These are phyloP conservation scores for Hypoxylon fuscum DNA, from an alignment of 495 filamentous ascomycete genomes.

Conservation along the genomic window DNA sequence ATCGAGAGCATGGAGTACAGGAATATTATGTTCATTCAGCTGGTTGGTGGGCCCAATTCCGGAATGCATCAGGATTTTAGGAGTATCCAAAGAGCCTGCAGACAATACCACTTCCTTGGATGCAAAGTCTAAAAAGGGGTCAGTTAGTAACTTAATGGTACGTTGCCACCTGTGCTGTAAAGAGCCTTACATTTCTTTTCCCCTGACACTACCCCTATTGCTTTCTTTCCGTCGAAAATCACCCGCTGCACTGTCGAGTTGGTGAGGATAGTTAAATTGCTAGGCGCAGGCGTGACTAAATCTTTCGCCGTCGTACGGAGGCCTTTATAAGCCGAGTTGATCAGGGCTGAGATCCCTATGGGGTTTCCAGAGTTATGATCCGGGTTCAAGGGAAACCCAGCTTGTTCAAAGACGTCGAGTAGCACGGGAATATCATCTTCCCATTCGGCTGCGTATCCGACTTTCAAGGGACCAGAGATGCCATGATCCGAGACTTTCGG, in stretches of 20 bases:
- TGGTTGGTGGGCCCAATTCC: conserved; percentile 66
- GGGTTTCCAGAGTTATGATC: conserved; percentile 70
- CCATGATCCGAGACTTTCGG: conserved; percentile 56
- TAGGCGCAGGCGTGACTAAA: conserved; percentile 51
- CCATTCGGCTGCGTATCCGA: conserved; percentile 61
- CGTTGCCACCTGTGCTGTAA: too few relatives aligned
- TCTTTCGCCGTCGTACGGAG: conserved; percentile 60
- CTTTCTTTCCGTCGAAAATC: conserved; percentile 59
- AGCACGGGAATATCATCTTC: conserved; percentile 54
- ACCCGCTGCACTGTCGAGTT: conserved; percentile 59
- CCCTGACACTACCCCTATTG: conserved; percentile 57
- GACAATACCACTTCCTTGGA: conserved; percentile 66
- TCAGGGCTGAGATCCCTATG: conserved; percentile 60
- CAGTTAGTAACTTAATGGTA: too few relatives aligned
- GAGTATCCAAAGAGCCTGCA: conserved; percentile 65
- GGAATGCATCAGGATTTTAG: conserved; percentile 69
- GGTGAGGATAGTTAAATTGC: conserved; percentile 61
- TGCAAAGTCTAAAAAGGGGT: conserved; percentile 48
- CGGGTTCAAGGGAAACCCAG: conserved; percentile 57
- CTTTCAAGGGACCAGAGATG: conserved; percentile 52
- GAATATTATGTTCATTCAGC: conserved; percentile 60
- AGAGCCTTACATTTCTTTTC: conserved; percentile 38
- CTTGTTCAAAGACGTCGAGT: conserved; percentile 52
- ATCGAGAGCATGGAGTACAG: conserved; percentile 55
- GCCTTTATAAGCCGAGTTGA: conserved; percentile 58